phyloP scores from a whole-genome alignment of 108 stramenopile species.

The Hondaea fermentalgiana region DNA sequence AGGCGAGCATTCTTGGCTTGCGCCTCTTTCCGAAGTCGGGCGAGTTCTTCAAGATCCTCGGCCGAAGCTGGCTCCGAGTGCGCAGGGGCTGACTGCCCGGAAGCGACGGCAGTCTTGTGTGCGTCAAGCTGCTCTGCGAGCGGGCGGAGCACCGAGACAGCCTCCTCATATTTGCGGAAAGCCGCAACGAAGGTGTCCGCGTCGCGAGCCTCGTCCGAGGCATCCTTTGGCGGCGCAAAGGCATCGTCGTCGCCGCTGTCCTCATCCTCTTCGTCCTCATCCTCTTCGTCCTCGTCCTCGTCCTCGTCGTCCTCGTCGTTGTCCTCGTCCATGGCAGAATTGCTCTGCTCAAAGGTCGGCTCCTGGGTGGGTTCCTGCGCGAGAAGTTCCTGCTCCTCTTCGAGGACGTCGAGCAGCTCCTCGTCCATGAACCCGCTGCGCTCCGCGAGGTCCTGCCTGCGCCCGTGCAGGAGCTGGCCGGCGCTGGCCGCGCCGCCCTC shows the following conservation, averaged over 20 bases:
- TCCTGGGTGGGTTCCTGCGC: neutral
- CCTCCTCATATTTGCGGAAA: neutral
- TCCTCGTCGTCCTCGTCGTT: neutral
- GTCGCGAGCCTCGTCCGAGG: neutral
- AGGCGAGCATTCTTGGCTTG: neutral
- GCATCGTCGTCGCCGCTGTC: neutral
- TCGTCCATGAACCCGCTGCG: neutral
- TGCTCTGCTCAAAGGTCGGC: neutral
- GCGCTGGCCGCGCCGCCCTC: constrained; percentile 8
- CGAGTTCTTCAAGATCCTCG: neutral
- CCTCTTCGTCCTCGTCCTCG: neutral
- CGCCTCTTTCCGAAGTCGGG: neutral
- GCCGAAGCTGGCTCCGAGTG: constrained; percentile 30
- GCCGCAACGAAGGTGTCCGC: neutral
- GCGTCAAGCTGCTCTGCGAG: neutral
- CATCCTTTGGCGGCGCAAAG: neutral
- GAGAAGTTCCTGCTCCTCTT: neutral
- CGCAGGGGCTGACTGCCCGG: neutral
- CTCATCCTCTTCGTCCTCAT: neutral
- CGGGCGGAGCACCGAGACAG: neutral
- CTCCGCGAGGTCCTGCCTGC: neutral
- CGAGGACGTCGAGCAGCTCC: neutral
- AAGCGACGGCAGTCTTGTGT: neutral
- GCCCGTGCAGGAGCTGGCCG: constrained; percentile 23
- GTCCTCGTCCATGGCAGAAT: neutral